Conservation (phyloP, 2,329 filamentous ascomycete genomes). For the Byssothecium circinans region DNA sequence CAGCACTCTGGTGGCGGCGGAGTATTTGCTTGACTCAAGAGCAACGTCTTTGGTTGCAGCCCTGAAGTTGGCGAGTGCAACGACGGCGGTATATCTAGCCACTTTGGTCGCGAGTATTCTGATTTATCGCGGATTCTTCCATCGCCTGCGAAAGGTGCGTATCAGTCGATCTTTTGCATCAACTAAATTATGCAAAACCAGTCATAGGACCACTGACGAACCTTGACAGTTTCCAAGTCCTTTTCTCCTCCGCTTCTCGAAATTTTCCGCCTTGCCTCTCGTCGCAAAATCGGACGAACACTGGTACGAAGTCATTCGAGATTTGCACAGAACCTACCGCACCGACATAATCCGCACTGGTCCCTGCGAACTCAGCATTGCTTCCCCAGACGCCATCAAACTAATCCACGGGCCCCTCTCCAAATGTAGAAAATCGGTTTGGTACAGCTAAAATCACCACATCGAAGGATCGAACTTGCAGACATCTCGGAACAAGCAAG, state of each 20-base stretch:
- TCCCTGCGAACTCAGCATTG: constrained; percentile 37
- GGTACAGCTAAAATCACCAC: constrained; percentile 25
- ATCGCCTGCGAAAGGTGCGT: constrained; percentile 39
- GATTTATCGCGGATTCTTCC: constrained; percentile 47
- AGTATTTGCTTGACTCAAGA: constrained; percentile 18
- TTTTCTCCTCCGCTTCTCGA: constrained; percentile 39
- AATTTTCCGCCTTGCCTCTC: constrained; percentile 41
- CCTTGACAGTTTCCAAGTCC: constrained; percentile 48
- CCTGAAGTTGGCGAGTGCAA: constrained; percentile 10
- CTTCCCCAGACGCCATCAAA: constrained; percentile 29
- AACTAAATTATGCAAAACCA: too few species aligned
- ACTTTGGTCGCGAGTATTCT: constrained; percentile 37
- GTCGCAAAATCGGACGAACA: constrained; percentile 21
- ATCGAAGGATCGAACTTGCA: constrained; percentile 28
- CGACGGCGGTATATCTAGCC: constrained; percentile 24
- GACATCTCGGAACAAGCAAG: constrained; percentile 29
- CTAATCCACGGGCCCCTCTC: constrained; percentile 33
- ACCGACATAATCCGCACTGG: constrained; percentile 39
- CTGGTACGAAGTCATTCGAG: constrained; percentile 27
- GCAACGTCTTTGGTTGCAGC: constrained; percentile 13
- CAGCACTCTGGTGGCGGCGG: constrained; percentile 15
- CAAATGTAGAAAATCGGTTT: constrained; percentile 33
- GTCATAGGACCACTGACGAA: too few species aligned
- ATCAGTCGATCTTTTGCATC: not conserved
- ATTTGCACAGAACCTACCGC: constrained; percentile 31